Evolutionary conservation across 116 monocot genomes (phyloP), one percentile per base, ranked within the genome.

Genomic region (Cymodocea nodosa): DNA sequence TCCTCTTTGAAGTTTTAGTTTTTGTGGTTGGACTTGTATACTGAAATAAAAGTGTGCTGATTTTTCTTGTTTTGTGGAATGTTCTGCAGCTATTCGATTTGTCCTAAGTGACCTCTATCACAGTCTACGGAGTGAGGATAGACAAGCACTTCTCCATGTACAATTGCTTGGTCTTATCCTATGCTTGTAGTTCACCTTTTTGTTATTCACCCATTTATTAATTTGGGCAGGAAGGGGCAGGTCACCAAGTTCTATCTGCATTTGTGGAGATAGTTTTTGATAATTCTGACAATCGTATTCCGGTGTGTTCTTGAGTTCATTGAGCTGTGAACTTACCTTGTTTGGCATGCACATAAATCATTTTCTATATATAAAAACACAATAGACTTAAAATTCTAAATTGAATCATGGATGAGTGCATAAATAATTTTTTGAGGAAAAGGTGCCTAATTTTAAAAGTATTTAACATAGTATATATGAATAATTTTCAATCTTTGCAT

Each of bases 191-290:
- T 53, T 59, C 30, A 68, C 23, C 62, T 15, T 5, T 15, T 25
- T 22, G 12, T 56, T 56, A 19, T 59, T 35, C 23, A 25, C 23
- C 19, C 39, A 23, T 16, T 52, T 50, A 30, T 44, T 9, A 39
- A 63, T 10, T 51, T 62, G 2, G 40, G 23, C 74, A 98, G 89
- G 98, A 98, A 82, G 98, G 98, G 63, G 86, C 92, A 65, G 98
- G 92, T 6, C 86, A 86, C 68, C 89, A 91, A 75, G 92, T 98
- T 65, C 65, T 98, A 30, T 98, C 92, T 71, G 98, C 98, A 64
- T 98, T 98, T 74, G 98, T 98, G 50, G 98, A 98, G 88, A 98
- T 98, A 70, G 85, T 98, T n/a, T 98, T 98, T 77, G 98, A 98
- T 70, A 98, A 98, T 71, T 77, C 82, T 71, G 98, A 98, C 75